Conservation (phyloP, 148 eudicot genomes). For the Amaranthus palmeri region DNA sequence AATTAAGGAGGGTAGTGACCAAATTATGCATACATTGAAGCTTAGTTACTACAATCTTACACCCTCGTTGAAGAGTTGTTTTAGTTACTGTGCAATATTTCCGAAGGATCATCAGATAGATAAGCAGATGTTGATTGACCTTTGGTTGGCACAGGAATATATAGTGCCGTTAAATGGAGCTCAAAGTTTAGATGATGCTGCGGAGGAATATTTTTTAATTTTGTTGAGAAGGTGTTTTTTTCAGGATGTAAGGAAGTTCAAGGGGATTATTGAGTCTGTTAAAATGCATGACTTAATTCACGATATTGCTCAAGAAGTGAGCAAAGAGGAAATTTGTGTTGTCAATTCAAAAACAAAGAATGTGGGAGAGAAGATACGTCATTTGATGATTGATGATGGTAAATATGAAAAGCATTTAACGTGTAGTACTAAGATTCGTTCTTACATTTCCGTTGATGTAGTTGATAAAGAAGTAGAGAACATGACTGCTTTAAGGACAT, state of each 20-base stretch:
- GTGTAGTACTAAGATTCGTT: background rate
- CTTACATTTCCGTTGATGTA: background rate
- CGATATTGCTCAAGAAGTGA: background rate
- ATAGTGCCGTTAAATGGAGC: background rate
- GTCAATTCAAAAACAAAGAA: background rate
- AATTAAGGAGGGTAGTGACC: background rate
- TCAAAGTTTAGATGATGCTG: slow-evolving; percentile 12
- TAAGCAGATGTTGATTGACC: background rate
- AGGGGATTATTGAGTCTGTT: background rate
- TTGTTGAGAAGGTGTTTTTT: slow-evolving; percentile 24
- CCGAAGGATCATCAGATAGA: background rate
- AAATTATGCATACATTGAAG: background rate
- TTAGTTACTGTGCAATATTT: slow-evolving; percentile 18
- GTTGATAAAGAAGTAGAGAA: no score
- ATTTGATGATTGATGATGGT: background rate
- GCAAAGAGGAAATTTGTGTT: background rate
- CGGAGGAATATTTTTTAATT: slow-evolving; percentile 6
- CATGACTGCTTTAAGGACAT: no score
- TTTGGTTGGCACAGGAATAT: slow-evolving; percentile 23
- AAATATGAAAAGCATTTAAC: background rate
- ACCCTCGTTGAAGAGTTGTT: slow-evolving; percentile 15
- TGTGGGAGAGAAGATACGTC: background rate
- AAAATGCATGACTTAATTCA: slow-evolving; percentile 1
- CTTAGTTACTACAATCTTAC: slow-evolving; percentile 9
- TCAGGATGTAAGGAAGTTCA: slow-evolving; percentile 1